A percentile compares a stretch with the other conserved stretches of the same genome.
These are phyloP conservation scores for Fusarium brachygibbosum DNA, from an alignment of 2,329 filamentous ascomycete species.

Conservation along the genomic window DNA sequence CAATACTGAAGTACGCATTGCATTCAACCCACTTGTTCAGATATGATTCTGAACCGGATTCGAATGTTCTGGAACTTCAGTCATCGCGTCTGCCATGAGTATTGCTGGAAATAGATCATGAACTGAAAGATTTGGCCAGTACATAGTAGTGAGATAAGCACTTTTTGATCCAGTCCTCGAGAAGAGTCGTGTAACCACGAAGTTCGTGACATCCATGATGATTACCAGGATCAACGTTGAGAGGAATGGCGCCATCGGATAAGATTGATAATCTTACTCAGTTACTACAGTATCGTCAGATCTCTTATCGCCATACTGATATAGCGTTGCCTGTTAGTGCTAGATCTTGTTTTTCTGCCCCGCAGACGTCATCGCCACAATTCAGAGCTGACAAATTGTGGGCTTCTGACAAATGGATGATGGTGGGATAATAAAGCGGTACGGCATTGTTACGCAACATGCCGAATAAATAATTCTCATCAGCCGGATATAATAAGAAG, in stretches of 20 bases:
- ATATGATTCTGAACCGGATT: no score
- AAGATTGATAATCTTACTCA: not conserved
- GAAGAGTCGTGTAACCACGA: not conserved
- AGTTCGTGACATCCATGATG: not conserved
- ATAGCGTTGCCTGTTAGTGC: slow-evolving; percentile 13
- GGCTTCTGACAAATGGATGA: slow-evolving; percentile 22
- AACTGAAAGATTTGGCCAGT: no score
- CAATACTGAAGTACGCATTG: no score
- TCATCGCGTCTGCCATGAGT: no score
- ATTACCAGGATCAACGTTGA: not conserved
- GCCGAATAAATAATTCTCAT: not conserved
- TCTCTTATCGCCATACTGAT: accelerated
- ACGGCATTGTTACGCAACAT: slow-evolving; percentile 24
- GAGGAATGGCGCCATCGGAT: not conserved
- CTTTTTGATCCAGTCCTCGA: no score
- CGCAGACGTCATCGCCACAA: slow-evolving; percentile 28
- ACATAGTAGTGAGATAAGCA: no score
- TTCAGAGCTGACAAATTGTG: slow-evolving; percentile 24
- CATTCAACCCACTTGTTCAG: no score
- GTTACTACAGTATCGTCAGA: not conserved
- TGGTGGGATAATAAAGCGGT: slow-evolving; percentile 13
- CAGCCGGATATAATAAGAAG: slow-evolving; percentile 2
- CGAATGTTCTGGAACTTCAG: no score
- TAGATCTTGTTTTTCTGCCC: not conserved
- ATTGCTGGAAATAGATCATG: no score